These are phyloP conservation scores for Aspergillus oerlinghausenensis DNA, from an alignment of 2,329 filamentous ascomycete genomes.

Conservation along the genomic window DNA sequence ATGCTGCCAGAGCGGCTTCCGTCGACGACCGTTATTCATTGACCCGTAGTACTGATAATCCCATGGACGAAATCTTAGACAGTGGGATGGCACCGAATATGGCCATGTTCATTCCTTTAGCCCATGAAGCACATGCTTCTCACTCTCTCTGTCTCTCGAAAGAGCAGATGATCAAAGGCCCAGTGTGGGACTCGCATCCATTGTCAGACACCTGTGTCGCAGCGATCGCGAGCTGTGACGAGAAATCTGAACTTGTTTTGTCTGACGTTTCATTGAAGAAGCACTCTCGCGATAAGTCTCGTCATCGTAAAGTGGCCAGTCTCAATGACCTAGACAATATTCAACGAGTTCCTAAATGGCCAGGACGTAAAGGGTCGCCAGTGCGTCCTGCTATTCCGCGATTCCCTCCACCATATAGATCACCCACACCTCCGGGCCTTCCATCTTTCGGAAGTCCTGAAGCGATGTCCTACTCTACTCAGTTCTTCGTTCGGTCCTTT, in stretches of 20 bases:
- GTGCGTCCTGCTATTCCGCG: conserved; percentile 28
- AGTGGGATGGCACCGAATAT: conserved; percentile 23
- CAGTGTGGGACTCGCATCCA: conserved; percentile 18
- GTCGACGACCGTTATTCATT: conserved; percentile 16
- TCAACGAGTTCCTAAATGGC: conserved; percentile 20
- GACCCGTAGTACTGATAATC: conserved; percentile 3
- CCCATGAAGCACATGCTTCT: conserved; percentile 3
- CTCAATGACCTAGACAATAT: conserved; percentile 21
- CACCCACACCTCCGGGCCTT: conserved; percentile 41
- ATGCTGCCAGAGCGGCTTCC: conserved; percentile 31
- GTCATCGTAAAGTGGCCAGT: conserved; percentile 21
- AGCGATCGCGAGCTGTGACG: not conserved
- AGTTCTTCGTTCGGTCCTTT: conserved; percentile 17
- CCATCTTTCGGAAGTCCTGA: conserved; percentile 41
- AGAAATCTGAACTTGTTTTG: not conserved
- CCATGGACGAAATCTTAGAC: conserved; percentile 16
- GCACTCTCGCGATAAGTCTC: not conserved
- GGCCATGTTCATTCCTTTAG: conserved; percentile 24
- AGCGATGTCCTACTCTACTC: conserved; percentile 30
- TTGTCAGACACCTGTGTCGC: not conserved
- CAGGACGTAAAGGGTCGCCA: conserved; percentile 21
- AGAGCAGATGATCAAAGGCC: conserved; percentile 5
- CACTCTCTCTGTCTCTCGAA: not conserved
- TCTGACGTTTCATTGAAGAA: not conserved
- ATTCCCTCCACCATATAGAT: conserved; percentile 35